A percentile compares a stretch with the other conserved stretches of the same genome.
phyloP scores from a whole-genome alignment of 441 rosid species.

The Macaranga tanarius region DNA sequence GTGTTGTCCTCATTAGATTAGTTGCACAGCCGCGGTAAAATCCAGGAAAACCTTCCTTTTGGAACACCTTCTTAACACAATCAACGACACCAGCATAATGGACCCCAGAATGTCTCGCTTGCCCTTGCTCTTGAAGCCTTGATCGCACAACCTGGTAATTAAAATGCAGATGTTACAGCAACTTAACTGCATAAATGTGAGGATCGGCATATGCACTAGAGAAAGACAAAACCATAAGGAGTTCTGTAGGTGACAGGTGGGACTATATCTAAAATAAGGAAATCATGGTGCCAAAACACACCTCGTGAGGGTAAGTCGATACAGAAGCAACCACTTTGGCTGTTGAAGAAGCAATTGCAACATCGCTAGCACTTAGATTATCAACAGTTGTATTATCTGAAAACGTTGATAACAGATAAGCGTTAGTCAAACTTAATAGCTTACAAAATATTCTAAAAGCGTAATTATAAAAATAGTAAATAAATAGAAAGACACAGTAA shows the following conservation, averaged over 20 bases:
- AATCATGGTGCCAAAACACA: constrained; percentile 27
- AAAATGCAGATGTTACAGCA: constrained; percentile 22
- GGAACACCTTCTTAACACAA: constrained; percentile 72
- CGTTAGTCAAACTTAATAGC: background rate
- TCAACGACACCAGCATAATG: constrained; percentile 68
- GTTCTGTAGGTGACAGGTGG: too few species aligned
- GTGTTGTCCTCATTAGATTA: constrained; percentile 85
- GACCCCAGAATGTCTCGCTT: constrained; percentile 41
- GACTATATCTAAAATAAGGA: too few species aligned
- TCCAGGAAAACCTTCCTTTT: constrained; percentile 72
- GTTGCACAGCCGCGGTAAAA: constrained; percentile 97
- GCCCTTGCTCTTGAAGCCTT: constrained; percentile 98
- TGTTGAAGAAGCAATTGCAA: constrained; percentile 77
- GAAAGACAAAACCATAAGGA: background rate
- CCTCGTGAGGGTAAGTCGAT: constrained; percentile 93
- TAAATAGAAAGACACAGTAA: background rate
- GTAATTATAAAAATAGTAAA: background rate
- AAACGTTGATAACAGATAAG: constrained; percentile 34
- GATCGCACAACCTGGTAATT: constrained; percentile 80
- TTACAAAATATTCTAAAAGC: too few species aligned
- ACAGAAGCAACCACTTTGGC: constrained; percentile 83
- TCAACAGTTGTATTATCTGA: constrained; percentile 65
- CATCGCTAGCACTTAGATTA: constrained; percentile 52
- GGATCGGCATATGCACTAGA: too few species aligned
- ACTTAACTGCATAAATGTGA: background rate